Evolutionary conservation across 306 rosid genomes (phyloP).

Genomic region (Prunus fruticosa): DNA sequence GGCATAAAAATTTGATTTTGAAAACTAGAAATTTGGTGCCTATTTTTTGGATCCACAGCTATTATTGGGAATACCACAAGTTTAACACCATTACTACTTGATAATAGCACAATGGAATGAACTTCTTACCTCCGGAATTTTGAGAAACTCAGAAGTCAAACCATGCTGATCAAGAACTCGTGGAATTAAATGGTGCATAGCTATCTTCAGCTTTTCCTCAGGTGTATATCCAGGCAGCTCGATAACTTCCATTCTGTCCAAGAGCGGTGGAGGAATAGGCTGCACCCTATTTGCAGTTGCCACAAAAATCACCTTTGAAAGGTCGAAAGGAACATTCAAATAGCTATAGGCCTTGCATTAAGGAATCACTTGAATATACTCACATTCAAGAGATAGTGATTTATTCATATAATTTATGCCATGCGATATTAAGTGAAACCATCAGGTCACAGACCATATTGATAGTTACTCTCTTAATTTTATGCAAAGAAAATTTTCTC

Average conservation of each 20-base stretch:
- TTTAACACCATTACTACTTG: background rate
- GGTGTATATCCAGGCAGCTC: constrained; percentile 98
- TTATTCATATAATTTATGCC: no score
- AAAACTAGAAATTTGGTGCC: background rate
- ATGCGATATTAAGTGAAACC: background rate
- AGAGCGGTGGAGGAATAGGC: constrained; percentile 90
- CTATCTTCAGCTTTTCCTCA: constrained; percentile 94
- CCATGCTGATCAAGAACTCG: constrained; percentile 97
- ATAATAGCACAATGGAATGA: constrained; percentile 3
- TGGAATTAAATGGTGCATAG: constrained; percentile 85
- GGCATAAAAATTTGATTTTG: background rate
- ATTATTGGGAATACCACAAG: background rate
- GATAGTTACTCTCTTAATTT: background rate
- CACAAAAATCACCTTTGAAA: constrained; percentile 87
- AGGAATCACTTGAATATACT: constrained; percentile 44
- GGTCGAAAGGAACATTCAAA: constrained; percentile 98
- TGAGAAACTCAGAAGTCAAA: constrained; percentile 76
- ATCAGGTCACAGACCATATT: background rate
- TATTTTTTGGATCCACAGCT: background rate
- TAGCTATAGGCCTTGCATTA: constrained; percentile 60
- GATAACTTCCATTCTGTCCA: constrained; percentile 99
- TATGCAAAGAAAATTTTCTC: background rate
- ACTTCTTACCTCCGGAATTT: constrained; percentile 83
- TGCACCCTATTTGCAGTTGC: constrained; percentile 94
- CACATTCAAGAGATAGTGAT: background rate